Conservation (phyloP, 805 yeast species). For the Naumovozyma baii region DNA sequence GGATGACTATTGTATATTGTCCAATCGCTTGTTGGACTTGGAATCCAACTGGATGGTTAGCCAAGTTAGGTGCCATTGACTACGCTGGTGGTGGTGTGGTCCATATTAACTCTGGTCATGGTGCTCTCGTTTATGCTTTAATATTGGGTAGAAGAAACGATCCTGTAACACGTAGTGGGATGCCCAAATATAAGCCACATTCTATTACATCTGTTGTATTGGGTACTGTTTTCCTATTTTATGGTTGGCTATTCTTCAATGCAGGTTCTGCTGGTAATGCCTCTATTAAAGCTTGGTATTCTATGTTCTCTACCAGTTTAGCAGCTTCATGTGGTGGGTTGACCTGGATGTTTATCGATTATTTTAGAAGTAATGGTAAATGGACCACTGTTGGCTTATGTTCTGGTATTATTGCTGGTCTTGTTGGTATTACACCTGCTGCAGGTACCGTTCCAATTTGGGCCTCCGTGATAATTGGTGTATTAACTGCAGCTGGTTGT, state of each 20-base stretch:
- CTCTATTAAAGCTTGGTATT: slow-evolving; percentile 87
- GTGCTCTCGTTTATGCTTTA: slow-evolving; percentile 89
- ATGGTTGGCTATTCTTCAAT: slow-evolving; percentile 94
- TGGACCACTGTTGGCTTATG: slow-evolving; percentile 94
- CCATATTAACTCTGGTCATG: slow-evolving; percentile 88
- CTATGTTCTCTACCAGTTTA: slow-evolving; percentile 82
- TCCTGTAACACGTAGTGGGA: slow-evolving; percentile 48
- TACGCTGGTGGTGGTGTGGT: slow-evolving; percentile 99
- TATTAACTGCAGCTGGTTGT: slow-evolving; percentile 64
- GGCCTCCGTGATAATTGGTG: slow-evolving; percentile 78
- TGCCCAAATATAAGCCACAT: slow-evolving; percentile 91
- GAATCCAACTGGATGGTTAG: slow-evolving; percentile 91
- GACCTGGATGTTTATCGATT: slow-evolving; percentile 90
- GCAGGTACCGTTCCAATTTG: slow-evolving; percentile 94
- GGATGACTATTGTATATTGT: slow-evolving; percentile 93
- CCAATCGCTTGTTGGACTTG: slow-evolving; percentile 97
- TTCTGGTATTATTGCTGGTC: slow-evolving; percentile 87
- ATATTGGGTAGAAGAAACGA: slow-evolving; percentile 88
- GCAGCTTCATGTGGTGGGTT: slow-evolving; percentile 93
- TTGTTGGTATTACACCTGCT: slow-evolving; percentile 93
- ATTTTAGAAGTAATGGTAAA: slow-evolving; percentile 72
- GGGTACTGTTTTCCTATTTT: slow-evolving; percentile 93
- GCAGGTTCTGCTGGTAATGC: slow-evolving; percentile 97
- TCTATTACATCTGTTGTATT: slow-evolving; percentile 82
- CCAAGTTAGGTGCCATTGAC: slow-evolving; percentile 74